Percentiles rank a stretch among this genome's conserved stretches.
phyloP scores from a whole-genome alignment of 1,284 basidiomycete species.

The Irpex sp. region DNA sequence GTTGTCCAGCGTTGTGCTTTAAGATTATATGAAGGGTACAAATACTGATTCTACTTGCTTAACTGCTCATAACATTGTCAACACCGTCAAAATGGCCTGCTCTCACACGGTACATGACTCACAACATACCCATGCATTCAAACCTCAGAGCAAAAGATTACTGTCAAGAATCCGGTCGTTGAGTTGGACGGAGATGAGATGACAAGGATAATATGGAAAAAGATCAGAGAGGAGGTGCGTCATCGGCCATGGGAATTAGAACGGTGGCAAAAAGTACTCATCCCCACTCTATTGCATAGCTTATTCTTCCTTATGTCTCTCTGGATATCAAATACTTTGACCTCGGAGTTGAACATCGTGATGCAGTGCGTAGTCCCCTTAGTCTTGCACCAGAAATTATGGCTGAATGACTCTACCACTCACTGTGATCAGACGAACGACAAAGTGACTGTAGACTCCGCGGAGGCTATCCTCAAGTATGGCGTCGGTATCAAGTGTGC shows the following conservation, averaged over 20 bases:
- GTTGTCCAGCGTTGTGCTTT: conserved; percentile 7
- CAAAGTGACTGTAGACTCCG: conserved; percentile 90
- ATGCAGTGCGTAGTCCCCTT: conserved; percentile 54
- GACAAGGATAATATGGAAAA: conserved; percentile 99
- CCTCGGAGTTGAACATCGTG: conserved; percentile 89
- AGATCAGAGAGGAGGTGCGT: conserved; percentile 90
- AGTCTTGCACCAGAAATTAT: too few species aligned
- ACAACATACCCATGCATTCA: conserved; percentile 1
- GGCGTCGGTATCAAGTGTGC: conserved; percentile 96
- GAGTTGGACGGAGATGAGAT: conserved; percentile 98
- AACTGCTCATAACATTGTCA: background rate
- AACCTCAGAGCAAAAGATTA: conserved; percentile 57
- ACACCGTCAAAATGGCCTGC: background rate
- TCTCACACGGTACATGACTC: background rate
- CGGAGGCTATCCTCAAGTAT: conserved; percentile 88
- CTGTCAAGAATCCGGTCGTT: conserved; percentile 88
- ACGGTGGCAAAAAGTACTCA: background rate
- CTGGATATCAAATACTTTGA: conserved; percentile 99
- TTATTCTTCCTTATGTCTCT: conserved; percentile 93
- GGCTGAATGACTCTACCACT: too few species aligned
- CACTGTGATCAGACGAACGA: conserved; percentile 74
- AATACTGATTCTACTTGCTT: too few species aligned
- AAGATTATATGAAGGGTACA: too few species aligned
- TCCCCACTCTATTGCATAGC: conserved; percentile 39
- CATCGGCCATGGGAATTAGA: background rate